Evolutionary conservation across 2,329 filamentous ascomycete species (phyloP).

Genomic region (Aspergillus sp.): DNA sequence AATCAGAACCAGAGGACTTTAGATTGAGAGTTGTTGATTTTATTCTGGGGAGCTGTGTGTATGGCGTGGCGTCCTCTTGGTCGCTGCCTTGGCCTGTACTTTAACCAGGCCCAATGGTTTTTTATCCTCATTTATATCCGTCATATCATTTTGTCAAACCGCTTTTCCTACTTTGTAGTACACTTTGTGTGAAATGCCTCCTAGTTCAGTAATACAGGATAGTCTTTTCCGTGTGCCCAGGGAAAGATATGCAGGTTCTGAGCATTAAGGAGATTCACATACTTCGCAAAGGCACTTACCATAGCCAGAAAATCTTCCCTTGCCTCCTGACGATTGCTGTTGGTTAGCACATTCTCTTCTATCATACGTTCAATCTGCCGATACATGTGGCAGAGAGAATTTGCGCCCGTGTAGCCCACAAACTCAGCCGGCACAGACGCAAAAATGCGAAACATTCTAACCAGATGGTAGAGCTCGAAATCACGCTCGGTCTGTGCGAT

Average conservation of each 20-base stretch:
- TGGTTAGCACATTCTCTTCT: background rate
- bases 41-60: no score
- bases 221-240: background rate
- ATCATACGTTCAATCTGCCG: background rate
- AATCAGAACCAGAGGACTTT: no score
- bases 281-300: background rate
- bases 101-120: no score
- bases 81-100: no score
- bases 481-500: background rate
- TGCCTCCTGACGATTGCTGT: background rate
- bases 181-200: no score
- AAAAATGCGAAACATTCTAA: background rate
- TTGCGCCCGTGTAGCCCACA: background rate
- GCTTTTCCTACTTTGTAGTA: no score
- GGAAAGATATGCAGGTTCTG: background rate
- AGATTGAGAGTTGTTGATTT: no score
- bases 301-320: background rate
- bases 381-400: background rate
- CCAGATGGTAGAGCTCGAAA: background rate
- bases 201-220: background rate
- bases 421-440: background rate
- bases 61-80: no score
- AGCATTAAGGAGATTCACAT: background rate
- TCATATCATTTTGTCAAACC: no score
- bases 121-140: no score